Percentiles rank a stretch among this genome's conserved stretches.
phyloP scores from a whole-genome alignment of 768 basidiomycete genomes.

The Podaxis mareebaensis region DNA sequence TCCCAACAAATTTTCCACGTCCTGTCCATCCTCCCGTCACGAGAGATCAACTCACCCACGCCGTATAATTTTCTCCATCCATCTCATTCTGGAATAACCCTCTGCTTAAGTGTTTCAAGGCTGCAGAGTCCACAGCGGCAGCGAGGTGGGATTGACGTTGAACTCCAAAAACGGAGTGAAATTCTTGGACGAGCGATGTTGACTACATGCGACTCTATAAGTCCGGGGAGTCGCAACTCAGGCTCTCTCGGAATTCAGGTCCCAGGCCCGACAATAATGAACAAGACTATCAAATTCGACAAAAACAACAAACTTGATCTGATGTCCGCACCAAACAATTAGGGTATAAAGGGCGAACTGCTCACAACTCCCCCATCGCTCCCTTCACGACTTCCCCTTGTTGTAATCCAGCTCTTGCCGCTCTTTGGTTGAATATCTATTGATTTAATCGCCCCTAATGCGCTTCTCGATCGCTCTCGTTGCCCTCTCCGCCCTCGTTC shows the following conservation, averaged over 20 bases:
- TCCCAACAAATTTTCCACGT: not conserved
- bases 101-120: not conserved
- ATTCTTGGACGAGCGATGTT: too few relatives aligned
- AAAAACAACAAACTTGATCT: not conserved
- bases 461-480: constrained; percentile 8
- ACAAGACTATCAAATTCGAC: not conserved
- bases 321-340: constrained; percentile 7
- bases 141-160: too few relatives aligned
- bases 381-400: not conserved
- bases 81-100: not conserved
- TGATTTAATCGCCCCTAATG: constrained; percentile 8
- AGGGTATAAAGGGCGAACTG: constrained; percentile 3
- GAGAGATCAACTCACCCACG: not conserved
- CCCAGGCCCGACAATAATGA: not conserved
- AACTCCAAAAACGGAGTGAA: too few relatives aligned
- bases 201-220: too few relatives aligned
- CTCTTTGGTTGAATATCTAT: constrained; percentile 4
- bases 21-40: not conserved
- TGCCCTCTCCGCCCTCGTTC: constrained; percentile 11
- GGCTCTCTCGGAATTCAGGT: not conserved
- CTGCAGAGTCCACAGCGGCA: too few relatives aligned
- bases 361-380: not conserved
- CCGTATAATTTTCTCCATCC: not conserved
- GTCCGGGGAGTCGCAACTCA: not conserved
- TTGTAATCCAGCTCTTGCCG: constrained; percentile 14